Percentiles rank a stretch among this genome's conserved stretches.
Evolutionary conservation across 2,329 filamentous ascomycete species (phyloP).

Genomic region (Colletotrichum higginsianum): DNA sequence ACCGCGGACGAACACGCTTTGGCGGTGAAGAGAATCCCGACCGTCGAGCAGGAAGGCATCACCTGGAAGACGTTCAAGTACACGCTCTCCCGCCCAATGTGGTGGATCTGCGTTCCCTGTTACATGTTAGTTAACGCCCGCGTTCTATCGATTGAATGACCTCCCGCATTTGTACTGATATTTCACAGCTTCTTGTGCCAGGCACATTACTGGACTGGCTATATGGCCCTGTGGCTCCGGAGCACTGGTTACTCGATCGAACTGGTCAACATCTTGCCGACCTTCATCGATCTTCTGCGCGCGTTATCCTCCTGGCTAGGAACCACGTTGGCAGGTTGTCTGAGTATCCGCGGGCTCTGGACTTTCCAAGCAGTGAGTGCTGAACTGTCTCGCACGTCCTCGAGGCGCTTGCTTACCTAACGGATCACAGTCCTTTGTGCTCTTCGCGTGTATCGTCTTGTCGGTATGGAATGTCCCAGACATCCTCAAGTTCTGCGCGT

Average conservation of each 20-base stretch:
- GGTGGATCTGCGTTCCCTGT: conserved; percentile 45
- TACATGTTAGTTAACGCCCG: conserved; percentile 30
- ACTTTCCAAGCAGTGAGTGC: conserved; percentile 45
- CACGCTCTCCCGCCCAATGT: conserved; percentile 44
- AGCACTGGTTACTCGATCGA: conserved; percentile 39
- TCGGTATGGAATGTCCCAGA: conserved; percentile 50
- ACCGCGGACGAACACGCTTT: conserved; percentile 48
- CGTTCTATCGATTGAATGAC: rapidly evolving
- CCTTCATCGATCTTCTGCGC: conserved; percentile 47
- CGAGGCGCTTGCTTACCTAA: not conserved
- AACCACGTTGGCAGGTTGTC: conserved; percentile 47
- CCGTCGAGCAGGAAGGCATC: conserved; percentile 44
- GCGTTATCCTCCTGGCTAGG: conserved; percentile 49
- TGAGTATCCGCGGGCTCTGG: conserved; percentile 49
- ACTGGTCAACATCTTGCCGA: conserved; percentile 43
- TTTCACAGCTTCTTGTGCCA: conserved; percentile 43
- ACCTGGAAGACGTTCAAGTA: conserved; percentile 46
- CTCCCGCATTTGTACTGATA: not conserved
- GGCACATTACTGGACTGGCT: conserved; percentile 45
- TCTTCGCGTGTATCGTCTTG: conserved; percentile 49
- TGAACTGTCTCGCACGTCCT: rapidly evolving
- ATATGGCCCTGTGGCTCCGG: conserved; percentile 44
- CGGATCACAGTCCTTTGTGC: conserved; percentile 36
- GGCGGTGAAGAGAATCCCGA: conserved; percentile 47
- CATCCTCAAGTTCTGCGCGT: conserved; percentile 49